Base-by-base conservation (phyloP, 495 filamentous ascomycete species). In the Penicillium herquei region DNA sequence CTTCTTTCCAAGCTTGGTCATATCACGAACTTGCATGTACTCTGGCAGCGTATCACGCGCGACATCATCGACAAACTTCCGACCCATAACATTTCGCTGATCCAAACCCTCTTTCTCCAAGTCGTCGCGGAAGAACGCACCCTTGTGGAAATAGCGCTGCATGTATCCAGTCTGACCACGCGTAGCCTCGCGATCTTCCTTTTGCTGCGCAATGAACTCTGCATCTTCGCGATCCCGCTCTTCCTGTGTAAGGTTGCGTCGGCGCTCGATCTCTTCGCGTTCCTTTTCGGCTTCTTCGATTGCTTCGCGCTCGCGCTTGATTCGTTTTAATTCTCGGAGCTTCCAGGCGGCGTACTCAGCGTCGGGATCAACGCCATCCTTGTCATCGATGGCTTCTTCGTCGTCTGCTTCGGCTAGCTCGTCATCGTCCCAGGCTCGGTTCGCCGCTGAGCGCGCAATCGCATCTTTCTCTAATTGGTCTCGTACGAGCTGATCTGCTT, bases 81-180 rank as follows among this genome's bases (percentile, higher is more conserved):
- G 77, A 13, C 91, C 91, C 84, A 93, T 93, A 49, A 96, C 75
- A 70, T 94, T 88, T 37, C 92, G 73, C 66, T 83, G 72, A 64
- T 86, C 86, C 59, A 98, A 70, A 18, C 87, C 90, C 67, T 87
- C 82, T 13, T 81, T 80, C 57, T 87, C 84, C 31, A 81, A 77
- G 58, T 93, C 91, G 39, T 92, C 91, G 52, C 86, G 86, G 74
- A 88, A 98, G 76, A 97, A 98, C 21, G 94, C 94, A 47, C 94
- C 94, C 78, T 92, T 93, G 78, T 99, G 94, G 68, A 87, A 91
- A 72, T 97, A 98, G 68, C 93, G 92, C 69, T 96, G 92, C 90
- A 98, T 90, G 68, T 84, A 97, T 1, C 81, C 80, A 77, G 92
- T 89, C 78, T 96, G 88, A 39, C 92, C 94, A 35, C 87, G 85